Base-by-base conservation (phyloP, 2,329 filamentous ascomycete species). In the Furcasterigmium sp. region DNA sequence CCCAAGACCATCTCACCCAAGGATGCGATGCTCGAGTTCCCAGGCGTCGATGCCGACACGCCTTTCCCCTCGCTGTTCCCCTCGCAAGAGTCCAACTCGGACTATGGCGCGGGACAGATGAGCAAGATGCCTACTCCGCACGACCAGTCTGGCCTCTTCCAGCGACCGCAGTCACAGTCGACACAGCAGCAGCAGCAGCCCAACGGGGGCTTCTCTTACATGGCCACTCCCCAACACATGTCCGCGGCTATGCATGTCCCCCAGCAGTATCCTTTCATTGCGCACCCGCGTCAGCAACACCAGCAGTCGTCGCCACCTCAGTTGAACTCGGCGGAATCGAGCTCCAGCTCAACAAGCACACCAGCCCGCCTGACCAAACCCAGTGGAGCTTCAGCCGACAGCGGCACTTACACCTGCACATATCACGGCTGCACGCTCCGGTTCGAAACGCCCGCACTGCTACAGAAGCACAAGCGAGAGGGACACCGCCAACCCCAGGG, bases 381-480 rank as follows among this genome's bases (percentile, higher is more conserved):
- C 0, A 62, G 69, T 2, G 74, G 81, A 32, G 82, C 84, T 3
- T 72, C 73, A 14, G 86, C 89, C 0, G 87, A 95, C 52, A 78
- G 83, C 17, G 91, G 91, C 11, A 95, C 91, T 0, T 98, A 96
- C 67, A 95, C 91, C 1, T 98, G 93, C 65, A 96, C 91, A 1
- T 95, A 95, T 56, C 90, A 95, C 56, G 89, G 90, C 10, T 97
- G 93, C 60, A 84, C 83, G 1, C 73, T 85, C 52, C 85, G 93
- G 42, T 98, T 98, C 58, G 88, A 95, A 53, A 89, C 89, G 2
- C 89, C 90, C 5, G 76, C 82, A 8, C 82, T 91, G 53, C 75
- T 98, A 4, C 91, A 97, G 62, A 93, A 93, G 67, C 93, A 98
- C 70, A 96, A 96, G 72, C 82, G 91, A 19, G 93, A 98, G 60